Base-by-base conservation (phyloP, 768 basidiomycete species). In the Collybia sordida region DNA sequence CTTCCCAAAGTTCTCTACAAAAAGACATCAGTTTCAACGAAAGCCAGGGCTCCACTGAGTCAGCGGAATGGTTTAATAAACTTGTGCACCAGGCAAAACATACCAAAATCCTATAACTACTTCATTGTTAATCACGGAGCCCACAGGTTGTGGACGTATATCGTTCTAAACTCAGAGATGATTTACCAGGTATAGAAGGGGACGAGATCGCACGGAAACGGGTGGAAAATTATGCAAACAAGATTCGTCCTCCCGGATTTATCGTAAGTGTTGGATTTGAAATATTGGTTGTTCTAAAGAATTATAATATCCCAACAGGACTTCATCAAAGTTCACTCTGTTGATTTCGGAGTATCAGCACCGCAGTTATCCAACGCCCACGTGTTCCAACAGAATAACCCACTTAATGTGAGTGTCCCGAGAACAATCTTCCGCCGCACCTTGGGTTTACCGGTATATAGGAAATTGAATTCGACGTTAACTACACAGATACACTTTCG, bases 51-150 rank as follows among this genome's bases (percentile, higher is more conserved):
- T 59, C 58, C 14, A 53, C 76, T 35, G 96, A 98, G 66, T 88
- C 91, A 1, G 80, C 86, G 21, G 90, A 91, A 60, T 98, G 97
- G 97, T 79, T 98, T 53, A 98, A 97, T 64, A 72, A 81, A 18
- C 74, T 99, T 25, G 68, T 93, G 49, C 84, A 82, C 42, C 91
- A 97, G 77, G 94, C 89, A 56, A 45, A 65, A 60, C 22, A 18
- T 18, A 34, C 39, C 17, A 23, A 21, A 22, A 42, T 12, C 31
- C 9, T 31, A 31, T 31, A 7, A 11, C 21, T 35, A 36, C 25
- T 42, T 3, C 45, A 38, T 38, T 31, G 45, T 45, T n/a, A 25
- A 17, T 42, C 21, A 38, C 22, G 8, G 41, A 40, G 28, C 9
- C 22, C 8, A n/a, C 47, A 91, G 89, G 71, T 90, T 25, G 71